Conservation (phyloP, 1,139 yeast genomes). For the Candida albicans region DNA sequence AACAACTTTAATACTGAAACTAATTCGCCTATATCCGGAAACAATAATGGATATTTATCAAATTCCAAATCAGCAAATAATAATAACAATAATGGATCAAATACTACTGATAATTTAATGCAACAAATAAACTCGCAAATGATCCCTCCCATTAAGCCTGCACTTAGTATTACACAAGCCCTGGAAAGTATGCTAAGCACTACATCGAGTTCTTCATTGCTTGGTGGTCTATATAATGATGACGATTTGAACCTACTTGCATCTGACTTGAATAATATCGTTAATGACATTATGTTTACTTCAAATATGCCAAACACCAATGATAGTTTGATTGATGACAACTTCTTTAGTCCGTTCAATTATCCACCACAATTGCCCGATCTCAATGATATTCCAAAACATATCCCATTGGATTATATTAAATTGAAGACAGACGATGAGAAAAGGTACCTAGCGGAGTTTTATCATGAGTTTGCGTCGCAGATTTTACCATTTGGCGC, state of each 20-base stretch:
- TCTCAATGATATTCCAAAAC: constrained; percentile 22
- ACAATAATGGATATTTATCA: background rate
- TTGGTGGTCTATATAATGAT: constrained; percentile 17
- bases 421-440: constrained; percentile 38
- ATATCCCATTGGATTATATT: constrained; percentile 21
- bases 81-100: too few relatives aligned
- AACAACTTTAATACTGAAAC: background rate
- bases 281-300: constrained; percentile 31
- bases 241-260: constrained; percentile 34
- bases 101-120: too few relatives aligned
- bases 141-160: too few relatives aligned
- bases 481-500: constrained; percentile 60
- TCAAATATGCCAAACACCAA: constrained; percentile 16
- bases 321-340: constrained; percentile 5
- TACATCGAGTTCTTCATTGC: constrained; percentile 7
- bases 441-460: constrained; percentile 47
- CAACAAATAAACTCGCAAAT: too few relatives aligned
- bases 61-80: too few relatives aligned
- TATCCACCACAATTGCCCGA: constrained; percentile 1
- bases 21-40: background rate
- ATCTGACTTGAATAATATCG: constrained; percentile 34
- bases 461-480: constrained; percentile 53
- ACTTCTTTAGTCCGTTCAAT: constrained; percentile 9
- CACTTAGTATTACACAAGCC: background rate
- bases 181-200: background rate